These are phyloP conservation scores for Trypanosoma scelopori DNA, from an alignment of 208 protist species.

Conservation along the genomic window DNA sequence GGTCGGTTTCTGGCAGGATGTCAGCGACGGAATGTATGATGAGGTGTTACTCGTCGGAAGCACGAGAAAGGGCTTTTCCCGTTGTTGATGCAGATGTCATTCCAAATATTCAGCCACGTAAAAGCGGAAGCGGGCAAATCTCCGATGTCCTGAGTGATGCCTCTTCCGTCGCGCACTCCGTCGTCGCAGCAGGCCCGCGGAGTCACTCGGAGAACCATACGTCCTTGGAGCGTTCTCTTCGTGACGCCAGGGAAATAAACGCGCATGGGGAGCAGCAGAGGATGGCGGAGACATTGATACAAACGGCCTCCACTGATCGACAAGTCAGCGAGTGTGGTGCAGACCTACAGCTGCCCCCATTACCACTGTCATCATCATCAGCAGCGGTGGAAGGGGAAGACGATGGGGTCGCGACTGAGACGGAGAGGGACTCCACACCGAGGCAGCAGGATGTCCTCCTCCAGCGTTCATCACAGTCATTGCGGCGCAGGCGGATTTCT, in stretches of 20 bases:
- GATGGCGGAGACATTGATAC: slow-evolving; percentile 1
- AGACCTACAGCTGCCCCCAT: too few species aligned
- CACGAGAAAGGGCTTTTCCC: slow-evolving; percentile 2
- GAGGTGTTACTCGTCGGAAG: slow-evolving; percentile 5
- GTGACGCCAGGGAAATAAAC: slow-evolving; percentile 33
- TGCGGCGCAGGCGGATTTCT: too few species aligned
- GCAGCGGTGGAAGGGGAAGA: too few species aligned
- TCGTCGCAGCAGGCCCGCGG: slow-evolving; percentile 30
- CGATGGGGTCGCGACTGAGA: too few species aligned
- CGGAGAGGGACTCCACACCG: not conserved
- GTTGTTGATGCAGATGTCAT: slow-evolving; percentile 22
- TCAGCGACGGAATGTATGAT: slow-evolving; percentile 8
- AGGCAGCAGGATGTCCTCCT: too few species aligned
- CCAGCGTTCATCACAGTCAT: not conserved
- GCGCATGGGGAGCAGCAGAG: slow-evolving; percentile 29
- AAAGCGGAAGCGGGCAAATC: slow-evolving; percentile 9
- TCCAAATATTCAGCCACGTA: slow-evolving; percentile 11
- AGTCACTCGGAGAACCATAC: slow-evolving; percentile 36
- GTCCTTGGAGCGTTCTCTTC: slow-evolving; percentile 44
- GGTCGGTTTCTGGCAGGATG: not conserved
- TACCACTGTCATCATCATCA: too few species aligned
- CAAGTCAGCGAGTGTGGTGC: too few species aligned
- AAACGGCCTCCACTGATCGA: not conserved
- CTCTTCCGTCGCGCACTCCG: slow-evolving; percentile 48
- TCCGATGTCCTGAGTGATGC: slow-evolving; percentile 21